A percentile compares a stretch with the other conserved stretches of the same genome.
These are phyloP conservation scores for Mucor lusitanicus DNA, from an alignment of 371 early-diverging fungal species.

Conservation along the genomic window DNA sequence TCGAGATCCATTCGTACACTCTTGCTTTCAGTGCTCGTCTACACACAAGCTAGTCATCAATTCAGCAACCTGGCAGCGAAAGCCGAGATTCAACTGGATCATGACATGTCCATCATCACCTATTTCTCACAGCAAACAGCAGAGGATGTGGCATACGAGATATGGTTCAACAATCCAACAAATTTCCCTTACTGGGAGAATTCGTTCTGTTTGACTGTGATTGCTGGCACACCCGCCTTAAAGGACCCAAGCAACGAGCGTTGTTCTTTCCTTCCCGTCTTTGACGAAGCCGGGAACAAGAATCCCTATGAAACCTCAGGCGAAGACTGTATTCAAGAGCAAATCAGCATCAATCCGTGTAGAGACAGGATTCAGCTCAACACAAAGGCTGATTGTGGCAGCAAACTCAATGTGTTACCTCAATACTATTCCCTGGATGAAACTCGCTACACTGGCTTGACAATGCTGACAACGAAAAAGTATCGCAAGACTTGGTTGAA, in stretches of 20 bases:
- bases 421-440: not conserved
- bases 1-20: not conserved
- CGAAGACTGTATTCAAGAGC: not conserved
- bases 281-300: not conserved
- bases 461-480: not conserved
- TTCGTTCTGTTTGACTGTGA: not conserved
- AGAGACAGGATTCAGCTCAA: not conserved
- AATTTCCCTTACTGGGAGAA: not conserved
- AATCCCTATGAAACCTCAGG: not conserved
- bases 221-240: not conserved
- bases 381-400: not conserved
- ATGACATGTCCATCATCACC: not conserved
- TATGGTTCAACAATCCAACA: not conserved
- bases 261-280: not conserved
- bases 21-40: not conserved
- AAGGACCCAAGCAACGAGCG: not conserved
- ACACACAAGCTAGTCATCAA: not conserved
- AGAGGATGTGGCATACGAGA: not conserved
- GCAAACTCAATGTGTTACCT: not conserved
- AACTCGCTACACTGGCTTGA: not conserved
- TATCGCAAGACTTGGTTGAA: not conserved
- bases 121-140: not conserved
- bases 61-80: not conserved
- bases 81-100: not conserved
- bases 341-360: not conserved